Conservation (phyloP, 2,329 filamentous ascomycete genomes). For the Fusarium nematophilum region DNA sequence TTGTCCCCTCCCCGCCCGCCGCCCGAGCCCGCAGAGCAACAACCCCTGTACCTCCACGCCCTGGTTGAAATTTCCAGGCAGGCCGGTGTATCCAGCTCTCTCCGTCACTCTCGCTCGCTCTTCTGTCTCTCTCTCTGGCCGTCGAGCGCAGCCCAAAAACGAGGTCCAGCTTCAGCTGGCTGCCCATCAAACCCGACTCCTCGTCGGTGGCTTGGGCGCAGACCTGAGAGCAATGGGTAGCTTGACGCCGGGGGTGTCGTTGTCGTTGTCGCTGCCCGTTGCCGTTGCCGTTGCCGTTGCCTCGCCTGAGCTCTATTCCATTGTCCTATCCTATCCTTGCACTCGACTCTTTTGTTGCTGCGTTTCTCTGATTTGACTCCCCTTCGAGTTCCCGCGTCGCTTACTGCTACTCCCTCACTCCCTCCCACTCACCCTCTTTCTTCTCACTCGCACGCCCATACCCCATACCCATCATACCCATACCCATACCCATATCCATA, state of each 20-base stretch:
- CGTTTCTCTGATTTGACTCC: constrained; percentile 1
- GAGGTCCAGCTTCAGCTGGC: constrained; percentile 16
- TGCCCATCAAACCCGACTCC: constrained; percentile 30
- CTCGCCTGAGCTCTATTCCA: constrained; percentile 29
- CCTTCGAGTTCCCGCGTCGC: constrained; percentile 26
- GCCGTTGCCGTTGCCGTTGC: constrained; percentile 2
- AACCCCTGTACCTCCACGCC: constrained; percentile 25
- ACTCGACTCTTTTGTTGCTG: constrained; percentile 25
- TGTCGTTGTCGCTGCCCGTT: constrained; percentile 17
- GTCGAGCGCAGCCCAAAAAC: constrained; percentile 25
- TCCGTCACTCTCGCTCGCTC: too few species aligned
- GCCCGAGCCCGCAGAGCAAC: constrained; percentile 18
- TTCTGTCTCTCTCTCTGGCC: too few species aligned
- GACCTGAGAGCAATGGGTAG: constrained; percentile 40
- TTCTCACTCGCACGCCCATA: constrained; percentile 23
- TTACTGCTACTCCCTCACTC: constrained; percentile 33
- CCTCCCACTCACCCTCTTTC: constrained; percentile 11
- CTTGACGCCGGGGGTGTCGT: constrained; percentile 34
- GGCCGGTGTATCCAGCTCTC: constrained; percentile 28
- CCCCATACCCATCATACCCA: neutral
- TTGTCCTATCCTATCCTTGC: constrained; percentile 24
- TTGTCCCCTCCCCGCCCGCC: constrained; percentile 19
- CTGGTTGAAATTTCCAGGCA: constrained; percentile 20
- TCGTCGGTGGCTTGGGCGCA: constrained; percentile 40
- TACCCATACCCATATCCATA: too few species aligned